Percentiles rank a stretch among this genome's conserved stretches.
These are phyloP conservation scores for Nakazawaea wickerhamii DNA, from an alignment of 805 yeast genomes.

Conservation along the genomic window DNA sequence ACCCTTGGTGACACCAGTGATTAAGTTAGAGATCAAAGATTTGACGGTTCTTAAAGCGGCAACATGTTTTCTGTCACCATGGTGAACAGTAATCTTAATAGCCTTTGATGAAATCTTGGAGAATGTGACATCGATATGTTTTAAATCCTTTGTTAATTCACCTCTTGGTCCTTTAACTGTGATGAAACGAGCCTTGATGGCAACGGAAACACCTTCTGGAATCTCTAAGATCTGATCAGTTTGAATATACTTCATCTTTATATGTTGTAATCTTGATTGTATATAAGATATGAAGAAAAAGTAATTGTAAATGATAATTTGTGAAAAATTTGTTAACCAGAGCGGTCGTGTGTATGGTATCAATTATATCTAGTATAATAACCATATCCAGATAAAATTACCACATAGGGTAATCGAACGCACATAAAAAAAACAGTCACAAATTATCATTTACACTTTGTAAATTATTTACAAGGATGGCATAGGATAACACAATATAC, in stretches of 20 bases:
- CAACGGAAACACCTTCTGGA: conserved; percentile 84
- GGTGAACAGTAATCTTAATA: conserved; percentile 79
- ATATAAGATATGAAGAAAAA: not conserved
- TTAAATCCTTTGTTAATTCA: conserved; percentile 72
- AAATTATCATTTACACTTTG: too few species aligned
- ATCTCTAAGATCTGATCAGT: conserved; percentile 76
- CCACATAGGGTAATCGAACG: too few species aligned
- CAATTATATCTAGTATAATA: too few species aligned
- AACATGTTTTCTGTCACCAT: conserved; percentile 96
- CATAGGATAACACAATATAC: too few species aligned
- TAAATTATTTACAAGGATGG: too few species aligned
- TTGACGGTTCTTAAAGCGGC: conserved; percentile 94
- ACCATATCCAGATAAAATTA: too few species aligned
- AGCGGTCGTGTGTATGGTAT: too few species aligned
- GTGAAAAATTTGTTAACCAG: too few species aligned
- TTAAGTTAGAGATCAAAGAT: conserved; percentile 79
- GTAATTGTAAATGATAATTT: not conserved
- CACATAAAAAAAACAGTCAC: too few species aligned
- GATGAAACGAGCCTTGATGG: conserved; percentile 77
- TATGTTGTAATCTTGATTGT: conserved; percentile 21
- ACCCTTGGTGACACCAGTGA: conserved; percentile 94
- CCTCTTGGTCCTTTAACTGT: conserved; percentile 94
- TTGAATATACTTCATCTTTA: conserved; percentile 74
- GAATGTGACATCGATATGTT: conserved; percentile 86
- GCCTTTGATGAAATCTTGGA: conserved; percentile 56